These are phyloP conservation scores for Verticillium nonalfalfae DNA, from an alignment of 2,329 filamentous ascomycete genomes.

Conservation along the genomic window DNA sequence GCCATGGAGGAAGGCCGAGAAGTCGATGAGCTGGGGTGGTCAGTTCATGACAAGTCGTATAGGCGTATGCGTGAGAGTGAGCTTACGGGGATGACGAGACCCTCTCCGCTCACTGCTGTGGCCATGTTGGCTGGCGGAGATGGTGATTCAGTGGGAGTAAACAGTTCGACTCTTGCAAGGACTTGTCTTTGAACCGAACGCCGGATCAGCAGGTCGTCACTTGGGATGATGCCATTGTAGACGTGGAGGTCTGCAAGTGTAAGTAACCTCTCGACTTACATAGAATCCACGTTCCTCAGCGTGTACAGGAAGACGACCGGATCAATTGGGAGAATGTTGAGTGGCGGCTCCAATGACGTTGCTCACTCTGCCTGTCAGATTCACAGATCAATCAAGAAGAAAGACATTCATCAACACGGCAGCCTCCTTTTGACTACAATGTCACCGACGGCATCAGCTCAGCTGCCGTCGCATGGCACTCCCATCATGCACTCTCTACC, in stretches of 20 bases:
- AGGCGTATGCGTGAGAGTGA: constrained; percentile 13
- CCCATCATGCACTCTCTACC: neutral
- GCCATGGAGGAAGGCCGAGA: constrained; percentile 64
- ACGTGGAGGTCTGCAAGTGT: neutral
- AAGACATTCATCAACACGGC: neutral
- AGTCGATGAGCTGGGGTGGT: constrained; percentile 63
- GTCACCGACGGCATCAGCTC: neutral
- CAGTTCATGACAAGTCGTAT: constrained; percentile 13
- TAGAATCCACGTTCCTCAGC: neutral
- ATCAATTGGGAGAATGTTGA: neutral
- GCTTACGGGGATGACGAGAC: constrained; percentile 48
- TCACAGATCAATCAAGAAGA: neutral
- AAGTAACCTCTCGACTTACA: neutral
- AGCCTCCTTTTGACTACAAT: neutral
- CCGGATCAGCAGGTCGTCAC: neutral
- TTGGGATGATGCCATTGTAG: neutral
- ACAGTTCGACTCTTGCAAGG: neutral
- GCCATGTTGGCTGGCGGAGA: constrained; percentile 20
- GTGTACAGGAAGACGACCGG: neutral
- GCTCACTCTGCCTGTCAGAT: neutral
- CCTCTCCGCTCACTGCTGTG: constrained; percentile 42
- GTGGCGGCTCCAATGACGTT: neutral
- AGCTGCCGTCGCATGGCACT: neutral
- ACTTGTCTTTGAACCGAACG: neutral
- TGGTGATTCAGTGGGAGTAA: neutral